Evolutionary conservation across 495 filamentous ascomycete genomes (phyloP).

Genomic region (Hypoxylon fragiforme): DNA sequence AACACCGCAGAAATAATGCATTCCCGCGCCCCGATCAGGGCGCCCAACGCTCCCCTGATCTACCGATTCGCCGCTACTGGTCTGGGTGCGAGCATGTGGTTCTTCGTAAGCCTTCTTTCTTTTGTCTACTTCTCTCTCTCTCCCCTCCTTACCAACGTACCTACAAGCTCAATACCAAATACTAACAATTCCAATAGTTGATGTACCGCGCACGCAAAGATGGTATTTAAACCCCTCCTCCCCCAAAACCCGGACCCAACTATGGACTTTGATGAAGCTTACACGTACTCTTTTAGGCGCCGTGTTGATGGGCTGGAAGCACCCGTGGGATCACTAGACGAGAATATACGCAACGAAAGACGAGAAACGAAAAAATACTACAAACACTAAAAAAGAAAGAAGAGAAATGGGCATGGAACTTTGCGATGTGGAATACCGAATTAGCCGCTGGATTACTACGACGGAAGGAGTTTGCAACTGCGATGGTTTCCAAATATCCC

Average conservation of each 20-base stretch:
- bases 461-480: no score
- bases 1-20: no score
- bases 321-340: constrained; percentile 96
- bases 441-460: no score
- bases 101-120: constrained; percentile 70
- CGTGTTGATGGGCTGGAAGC: constrained; percentile 88
- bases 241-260: no score
- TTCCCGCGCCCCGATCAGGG: no score
- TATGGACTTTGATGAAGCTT: no score
- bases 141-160: no score
- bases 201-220: constrained; percentile 98
- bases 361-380: constrained; percentile 1
- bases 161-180: no score
- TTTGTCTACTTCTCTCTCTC: no score
- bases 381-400: no score
- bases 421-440: no score
- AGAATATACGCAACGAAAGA: constrained; percentile 6
- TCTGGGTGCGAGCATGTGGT: constrained; percentile 97
- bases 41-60: constrained; percentile 49
- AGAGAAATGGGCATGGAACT: no score
- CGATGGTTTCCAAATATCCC: constrained; percentile 2
- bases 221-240: constrained; percentile 44
- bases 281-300: constrained; percentile 51
- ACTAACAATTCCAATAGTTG: constrained; percentile 55
- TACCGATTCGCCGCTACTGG: constrained; percentile 85